These are phyloP conservation scores for Dendryphion nanum DNA, from an alignment of 2,329 filamentous ascomycete genomes.

Conservation along the genomic window DNA sequence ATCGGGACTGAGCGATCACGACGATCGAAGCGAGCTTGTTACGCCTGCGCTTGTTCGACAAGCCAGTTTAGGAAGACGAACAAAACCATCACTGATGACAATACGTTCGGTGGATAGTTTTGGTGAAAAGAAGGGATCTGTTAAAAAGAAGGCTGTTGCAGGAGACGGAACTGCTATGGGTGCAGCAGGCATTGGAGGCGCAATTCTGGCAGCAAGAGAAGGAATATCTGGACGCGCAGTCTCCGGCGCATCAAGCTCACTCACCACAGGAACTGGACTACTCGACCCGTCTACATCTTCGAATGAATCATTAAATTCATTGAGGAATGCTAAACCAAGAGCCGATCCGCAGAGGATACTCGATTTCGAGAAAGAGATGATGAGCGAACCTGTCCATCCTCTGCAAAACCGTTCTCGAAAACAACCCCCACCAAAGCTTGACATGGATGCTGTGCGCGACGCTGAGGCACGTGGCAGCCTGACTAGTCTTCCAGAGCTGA, in stretches of 20 bases:
- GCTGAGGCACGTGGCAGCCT: slow-evolving; percentile 84
- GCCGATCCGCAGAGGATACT: slow-evolving; percentile 22
- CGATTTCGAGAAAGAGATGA: slow-evolving; percentile 28
- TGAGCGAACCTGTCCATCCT: slow-evolving; percentile 31
- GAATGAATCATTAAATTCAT: slow-evolving; percentile 33
- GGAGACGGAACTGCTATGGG: slow-evolving; percentile 10
- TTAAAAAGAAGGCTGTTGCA: slow-evolving; percentile 1
- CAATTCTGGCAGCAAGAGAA: slow-evolving; percentile 24
- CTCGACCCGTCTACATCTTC: slow-evolving; percentile 34
- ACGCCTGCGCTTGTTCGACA: slow-evolving; percentile 38
- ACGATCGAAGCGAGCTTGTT: slow-evolving; percentile 41
- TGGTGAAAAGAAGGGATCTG: slow-evolving; percentile 15
- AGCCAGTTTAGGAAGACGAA: slow-evolving; percentile 49
- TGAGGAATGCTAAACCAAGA: slow-evolving; percentile 17
- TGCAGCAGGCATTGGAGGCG: slow-evolving; percentile 23
- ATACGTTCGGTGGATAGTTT: slow-evolving; percentile 45
- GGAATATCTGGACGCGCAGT: slow-evolving; percentile 14
- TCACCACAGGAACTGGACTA: slow-evolving; percentile 35
- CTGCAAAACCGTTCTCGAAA: slow-evolving; percentile 44
- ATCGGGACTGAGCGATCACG: slow-evolving; percentile 22
- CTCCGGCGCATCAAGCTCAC: slow-evolving; percentile 18
- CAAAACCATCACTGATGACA: slow-evolving; percentile 48
- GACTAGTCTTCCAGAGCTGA: slow-evolving; percentile 89
- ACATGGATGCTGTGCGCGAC: slow-evolving; percentile 78
- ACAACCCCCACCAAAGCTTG: slow-evolving; percentile 66